Evolutionary conservation across 106 monocot genomes (phyloP).

Genomic region (Acorus gramineus): DNA sequence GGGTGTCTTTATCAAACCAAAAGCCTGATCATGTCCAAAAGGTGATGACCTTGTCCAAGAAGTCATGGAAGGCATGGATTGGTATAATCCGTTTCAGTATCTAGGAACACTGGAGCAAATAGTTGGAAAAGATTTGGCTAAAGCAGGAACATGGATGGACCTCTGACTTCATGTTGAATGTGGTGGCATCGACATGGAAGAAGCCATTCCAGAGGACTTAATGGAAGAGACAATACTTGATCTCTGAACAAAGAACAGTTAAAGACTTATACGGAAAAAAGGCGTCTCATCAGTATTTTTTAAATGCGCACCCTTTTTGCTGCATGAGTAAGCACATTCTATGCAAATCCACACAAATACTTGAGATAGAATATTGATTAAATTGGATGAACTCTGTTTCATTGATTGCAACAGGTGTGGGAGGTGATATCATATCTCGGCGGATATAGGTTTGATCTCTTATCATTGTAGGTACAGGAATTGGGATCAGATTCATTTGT

Average conservation of each 20-base stretch:
- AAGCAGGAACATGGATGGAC: constrained; percentile 48
- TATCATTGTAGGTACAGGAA: no score
- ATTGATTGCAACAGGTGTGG: no score
- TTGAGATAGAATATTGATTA: no score
- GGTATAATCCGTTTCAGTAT: constrained; percentile 17
- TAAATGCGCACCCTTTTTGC: no score
- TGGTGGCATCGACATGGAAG: constrained; percentile 19
- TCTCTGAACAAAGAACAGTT: constrained; percentile 21
- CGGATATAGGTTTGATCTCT: no score
- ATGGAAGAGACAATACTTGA: constrained; percentile 61
- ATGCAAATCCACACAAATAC: no score
- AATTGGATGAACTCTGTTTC: no score
- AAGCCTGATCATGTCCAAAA: constrained; percentile 15
- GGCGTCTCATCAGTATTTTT: no score
- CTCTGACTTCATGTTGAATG: constrained; percentile 29
- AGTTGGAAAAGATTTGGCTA: constrained; percentile 39
- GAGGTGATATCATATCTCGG: no score
- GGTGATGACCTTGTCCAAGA: constrained; percentile 29
- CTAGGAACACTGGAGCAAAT: constrained; percentile 46
- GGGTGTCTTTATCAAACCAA: constrained; percentile 25
- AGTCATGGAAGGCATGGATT: constrained; percentile 35
- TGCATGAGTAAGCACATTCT: no score
- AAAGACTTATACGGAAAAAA: no score
- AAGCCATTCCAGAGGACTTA: constrained; percentile 43
- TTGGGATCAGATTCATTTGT: no score